Evolutionary conservation across 257 asterid genomes (phyloP).

Genomic region (Lycium ferocissimum): DNA sequence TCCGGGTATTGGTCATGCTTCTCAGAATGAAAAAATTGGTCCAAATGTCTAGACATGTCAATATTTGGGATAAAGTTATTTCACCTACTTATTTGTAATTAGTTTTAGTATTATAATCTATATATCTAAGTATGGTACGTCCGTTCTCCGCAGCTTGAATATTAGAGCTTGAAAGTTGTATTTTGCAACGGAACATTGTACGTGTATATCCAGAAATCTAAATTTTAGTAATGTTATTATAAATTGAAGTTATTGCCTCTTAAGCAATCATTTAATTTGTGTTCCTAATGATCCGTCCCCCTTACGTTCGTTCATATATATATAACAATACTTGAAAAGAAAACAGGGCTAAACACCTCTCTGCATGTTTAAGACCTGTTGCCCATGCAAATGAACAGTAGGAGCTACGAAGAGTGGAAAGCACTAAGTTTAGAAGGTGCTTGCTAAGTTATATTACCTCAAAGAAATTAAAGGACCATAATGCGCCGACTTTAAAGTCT

Average conservation of each 20-base stretch:
- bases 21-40: conserved; percentile 33
- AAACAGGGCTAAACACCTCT: neutral
- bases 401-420: neutral
- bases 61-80: conserved; percentile 12
- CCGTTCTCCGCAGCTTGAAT: neutral
- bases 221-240: neutral
- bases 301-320: neutral
- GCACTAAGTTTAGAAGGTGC: neutral
- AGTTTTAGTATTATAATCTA: conserved; percentile 15
- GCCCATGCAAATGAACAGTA: conserved; percentile 16
- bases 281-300: neutral
- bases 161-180: conserved; percentile 21
- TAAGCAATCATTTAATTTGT: neutral
- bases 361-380: neutral
- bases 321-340: neutral
- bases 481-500: too few species aligned
- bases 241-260: neutral
- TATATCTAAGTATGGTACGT: neutral
- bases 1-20: conserved; percentile 69
- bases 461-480: too few species aligned
- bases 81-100: conserved; percentile 35
- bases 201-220: neutral
- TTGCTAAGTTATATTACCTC: neutral
- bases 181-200: neutral
- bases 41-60: conserved; percentile 46